Conservation (phyloP, 805 yeast species). For the Spathaspora arborariae region DNA sequence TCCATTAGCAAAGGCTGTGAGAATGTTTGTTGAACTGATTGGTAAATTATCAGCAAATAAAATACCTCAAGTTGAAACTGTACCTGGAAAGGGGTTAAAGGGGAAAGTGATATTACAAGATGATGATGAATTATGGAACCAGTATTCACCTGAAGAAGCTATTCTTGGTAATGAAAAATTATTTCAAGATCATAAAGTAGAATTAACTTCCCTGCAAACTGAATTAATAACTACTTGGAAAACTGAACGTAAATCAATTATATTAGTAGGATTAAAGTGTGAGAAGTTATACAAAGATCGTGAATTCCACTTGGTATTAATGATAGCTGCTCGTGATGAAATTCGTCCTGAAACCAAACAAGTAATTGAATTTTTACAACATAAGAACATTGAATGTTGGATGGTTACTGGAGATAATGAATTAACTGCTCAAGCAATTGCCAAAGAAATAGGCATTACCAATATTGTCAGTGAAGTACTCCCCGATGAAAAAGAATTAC, state of each 20-base stretch:
- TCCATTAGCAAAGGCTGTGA: slow-evolving; percentile 62
- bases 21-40: slow-evolving; percentile 31
- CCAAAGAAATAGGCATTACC: slow-evolving; percentile 54
- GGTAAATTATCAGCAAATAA: slow-evolving; percentile 26
- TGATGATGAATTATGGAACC: slow-evolving; percentile 26
- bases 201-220: slow-evolving; percentile 24
- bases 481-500: slow-evolving; percentile 68
- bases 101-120: slow-evolving; percentile 35
- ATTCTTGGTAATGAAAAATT: slow-evolving; percentile 61
- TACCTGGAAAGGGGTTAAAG: slow-evolving; percentile 58
- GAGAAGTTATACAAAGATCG: slow-evolving; percentile 20
- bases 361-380: slow-evolving; percentile 39
- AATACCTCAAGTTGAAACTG: slow-evolving; percentile 46
- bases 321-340: slow-evolving; percentile 60
- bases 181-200: slow-evolving; percentile 45
- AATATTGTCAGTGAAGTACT: slow-evolving; percentile 67
- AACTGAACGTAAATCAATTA: slow-evolving; percentile 57
- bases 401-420: slow-evolving; percentile 77
- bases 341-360: slow-evolving; percentile 52
- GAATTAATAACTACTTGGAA: slow-evolving; percentile 52
- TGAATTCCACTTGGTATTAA: slow-evolving; percentile 37
- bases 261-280: slow-evolving; percentile 48
- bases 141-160: slow-evolving; percentile 31
- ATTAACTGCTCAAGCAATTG: slow-evolving; percentile 66
- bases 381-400: slow-evolving; percentile 54